phyloP scores from a whole-genome alignment of 768 basidiomycete species.

The Mycena leptocephala region DNA sequence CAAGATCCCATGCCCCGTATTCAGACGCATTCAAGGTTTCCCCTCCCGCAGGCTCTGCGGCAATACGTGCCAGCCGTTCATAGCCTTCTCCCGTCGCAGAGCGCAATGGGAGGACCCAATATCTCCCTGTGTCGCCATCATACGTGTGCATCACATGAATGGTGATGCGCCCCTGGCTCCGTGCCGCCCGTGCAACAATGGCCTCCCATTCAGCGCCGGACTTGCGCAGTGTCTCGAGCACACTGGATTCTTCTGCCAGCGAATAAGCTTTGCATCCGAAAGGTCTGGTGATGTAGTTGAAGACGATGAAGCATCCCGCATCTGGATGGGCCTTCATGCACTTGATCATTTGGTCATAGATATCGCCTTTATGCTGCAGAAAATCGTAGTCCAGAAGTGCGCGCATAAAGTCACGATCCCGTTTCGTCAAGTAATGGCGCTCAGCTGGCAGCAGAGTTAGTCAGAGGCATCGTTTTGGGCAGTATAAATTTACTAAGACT shows the following conservation, averaged over 20 bases:
- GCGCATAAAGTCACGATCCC: constrained; percentile 12
- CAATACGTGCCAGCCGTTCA: not conserved
- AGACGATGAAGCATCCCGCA: not conserved
- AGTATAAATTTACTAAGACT: not conserved
- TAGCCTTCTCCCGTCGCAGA: not conserved
- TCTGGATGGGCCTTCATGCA: not conserved
- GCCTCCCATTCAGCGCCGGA: not conserved
- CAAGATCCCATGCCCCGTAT: not conserved
- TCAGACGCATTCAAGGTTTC: not conserved
- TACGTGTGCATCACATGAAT: not conserved
- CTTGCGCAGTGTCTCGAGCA: not conserved
- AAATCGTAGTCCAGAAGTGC: not conserved
- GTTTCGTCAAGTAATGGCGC: not conserved
- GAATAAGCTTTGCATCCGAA: not conserved
- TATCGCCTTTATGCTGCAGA: not conserved
- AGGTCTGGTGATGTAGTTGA: constrained; percentile 4
- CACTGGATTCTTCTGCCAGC: not conserved
- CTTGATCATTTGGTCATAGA: not conserved
- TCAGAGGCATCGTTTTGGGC: not conserved
- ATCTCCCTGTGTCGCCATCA: not conserved
- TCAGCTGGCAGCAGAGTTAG: not conserved
- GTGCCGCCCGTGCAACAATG: not conserved
- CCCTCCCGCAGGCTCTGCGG: not conserved
- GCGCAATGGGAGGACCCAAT: constrained; percentile 10
- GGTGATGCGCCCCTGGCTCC: not conserved